phyloP scores from a whole-genome alignment of 1,284 basidiomycete species.

The Apiotrichum veenhuisii region DNA sequence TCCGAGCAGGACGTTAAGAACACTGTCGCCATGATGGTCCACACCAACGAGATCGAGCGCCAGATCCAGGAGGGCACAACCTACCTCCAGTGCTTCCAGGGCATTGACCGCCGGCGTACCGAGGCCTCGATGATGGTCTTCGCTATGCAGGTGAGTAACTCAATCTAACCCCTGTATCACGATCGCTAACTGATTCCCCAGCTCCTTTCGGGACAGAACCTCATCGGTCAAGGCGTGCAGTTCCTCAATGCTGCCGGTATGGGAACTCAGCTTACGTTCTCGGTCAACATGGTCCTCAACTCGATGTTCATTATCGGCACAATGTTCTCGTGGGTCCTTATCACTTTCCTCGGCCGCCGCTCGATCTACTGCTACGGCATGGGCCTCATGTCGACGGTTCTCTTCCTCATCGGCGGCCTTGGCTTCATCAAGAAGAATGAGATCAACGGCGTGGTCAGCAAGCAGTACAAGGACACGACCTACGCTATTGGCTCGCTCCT shows the following conservation, averaged over 20 bases:
- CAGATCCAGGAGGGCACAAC: constrained; percentile 15
- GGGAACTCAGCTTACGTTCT: constrained; percentile 38
- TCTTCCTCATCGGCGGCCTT: constrained; percentile 17
- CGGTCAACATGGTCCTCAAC: constrained; percentile 39
- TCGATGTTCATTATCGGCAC: constrained; percentile 13
- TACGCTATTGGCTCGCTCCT: constrained; percentile 17
- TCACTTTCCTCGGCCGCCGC: constrained; percentile 8
- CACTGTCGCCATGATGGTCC: constrained; percentile 34
- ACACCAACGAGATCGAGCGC: constrained; percentile 36
- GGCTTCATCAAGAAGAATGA: constrained; percentile 4
- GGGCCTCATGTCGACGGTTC: constrained; percentile 7
- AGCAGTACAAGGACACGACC: neutral
- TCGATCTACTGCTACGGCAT: constrained; percentile 26
- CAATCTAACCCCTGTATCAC: no score
- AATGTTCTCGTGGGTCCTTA: constrained; percentile 7
- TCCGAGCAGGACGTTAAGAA: constrained; percentile 21
- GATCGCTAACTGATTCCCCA: neutral
- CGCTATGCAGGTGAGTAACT: constrained; percentile 12
- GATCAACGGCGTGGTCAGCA: neutral
- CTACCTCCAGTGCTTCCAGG: constrained; percentile 29
- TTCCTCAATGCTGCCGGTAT: constrained; percentile 50
- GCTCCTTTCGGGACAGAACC: constrained; percentile 13
- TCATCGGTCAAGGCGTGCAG: constrained; percentile 27
- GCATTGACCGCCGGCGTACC: constrained; percentile 23
- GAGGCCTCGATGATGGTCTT: constrained; percentile 24